A percentile compares a stretch with the other conserved stretches of the same genome.
These are phyloP conservation scores for Termitomyces sp. DNA, from an alignment of 768 basidiomycete species.

Conservation along the genomic window DNA sequence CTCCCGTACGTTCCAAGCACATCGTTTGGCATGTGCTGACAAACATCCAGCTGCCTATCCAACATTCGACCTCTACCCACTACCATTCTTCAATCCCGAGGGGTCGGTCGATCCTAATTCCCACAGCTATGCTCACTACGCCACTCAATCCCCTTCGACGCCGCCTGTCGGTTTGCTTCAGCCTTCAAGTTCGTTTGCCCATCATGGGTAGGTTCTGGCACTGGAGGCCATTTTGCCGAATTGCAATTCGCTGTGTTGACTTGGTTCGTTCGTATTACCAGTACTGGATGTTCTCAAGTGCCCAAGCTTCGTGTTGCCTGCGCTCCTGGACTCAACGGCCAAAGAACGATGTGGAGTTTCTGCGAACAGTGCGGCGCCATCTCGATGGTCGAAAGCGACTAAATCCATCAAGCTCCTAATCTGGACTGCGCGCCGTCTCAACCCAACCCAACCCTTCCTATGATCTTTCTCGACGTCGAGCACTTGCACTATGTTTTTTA, in stretches of 20 bases:
- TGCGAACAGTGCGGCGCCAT: slow-evolving; percentile 88
- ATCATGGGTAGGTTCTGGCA: slow-evolving; percentile 59
- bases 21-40: slow-evolving; percentile 1
- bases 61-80: slow-evolving; percentile 56
- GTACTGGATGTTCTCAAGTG: slow-evolving; percentile 62
- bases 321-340: slow-evolving; percentile 61
- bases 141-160: slow-evolving; percentile 34
- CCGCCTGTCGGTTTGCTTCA: slow-evolving; percentile 62
- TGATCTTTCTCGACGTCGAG: slow-evolving; percentile 5
- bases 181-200: slow-evolving; percentile 52
- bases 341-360: slow-evolving; percentile 81
- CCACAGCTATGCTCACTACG: slow-evolving; percentile 36
- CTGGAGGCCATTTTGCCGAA: slow-evolving; percentile 2
- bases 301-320: slow-evolving; percentile 81
- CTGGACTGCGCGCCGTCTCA: neutral
- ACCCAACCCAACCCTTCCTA: neutral
- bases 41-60: slow-evolving; percentile 44
- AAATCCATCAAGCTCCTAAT: slow-evolving; percentile 12
- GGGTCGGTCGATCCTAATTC: slow-evolving; percentile 45
- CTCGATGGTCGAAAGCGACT: slow-evolving; percentile 80
- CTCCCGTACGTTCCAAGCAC: slow-evolving; percentile 38
- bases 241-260: neutral
- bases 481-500: slow-evolving; percentile 8
- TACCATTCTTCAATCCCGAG: slow-evolving; percentile 43
- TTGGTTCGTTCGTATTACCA: neutral